A percentile compares a stretch with the other conserved stretches of the same genome.
Conservation (phyloP, 805 yeast species). For the Candida morakotiae region DNA sequence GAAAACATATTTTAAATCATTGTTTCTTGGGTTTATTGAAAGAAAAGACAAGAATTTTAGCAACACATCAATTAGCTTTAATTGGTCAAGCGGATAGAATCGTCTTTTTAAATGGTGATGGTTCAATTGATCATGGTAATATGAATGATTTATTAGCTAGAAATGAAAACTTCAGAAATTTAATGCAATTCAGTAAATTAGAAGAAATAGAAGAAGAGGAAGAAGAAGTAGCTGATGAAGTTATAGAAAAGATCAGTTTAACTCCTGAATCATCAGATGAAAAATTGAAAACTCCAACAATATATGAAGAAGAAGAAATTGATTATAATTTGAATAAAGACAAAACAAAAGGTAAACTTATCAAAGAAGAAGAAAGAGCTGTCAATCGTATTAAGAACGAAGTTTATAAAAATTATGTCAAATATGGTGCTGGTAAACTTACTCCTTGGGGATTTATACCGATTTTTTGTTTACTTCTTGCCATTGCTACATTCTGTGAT, state of each 20-base stretch:
- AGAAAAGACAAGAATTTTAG: slow-evolving; percentile 64
- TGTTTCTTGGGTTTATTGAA: slow-evolving; percentile 60
- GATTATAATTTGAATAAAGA: slow-evolving; percentile 10
- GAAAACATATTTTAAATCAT: slow-evolving; percentile 68
- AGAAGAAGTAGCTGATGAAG: slow-evolving; percentile 6
- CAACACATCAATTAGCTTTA: slow-evolving; percentile 79
- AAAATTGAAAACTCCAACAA: background rate
- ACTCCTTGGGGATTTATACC: slow-evolving; percentile 11
- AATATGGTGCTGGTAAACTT: slow-evolving; percentile 24
- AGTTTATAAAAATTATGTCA: slow-evolving; percentile 30
- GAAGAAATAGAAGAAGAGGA: slow-evolving; percentile 9
- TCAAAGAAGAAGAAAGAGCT: slow-evolving; percentile 51
- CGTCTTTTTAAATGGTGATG: slow-evolving; percentile 64
- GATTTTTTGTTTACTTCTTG: slow-evolving; percentile 7
- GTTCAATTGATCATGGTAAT: slow-evolving; percentile 58
- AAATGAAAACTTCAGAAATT: slow-evolving; percentile 30
- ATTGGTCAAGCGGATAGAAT: slow-evolving; percentile 67
- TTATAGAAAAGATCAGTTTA: slow-evolving; percentile 2
- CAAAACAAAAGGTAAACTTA: slow-evolving; percentile 14
- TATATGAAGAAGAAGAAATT: slow-evolving; percentile 13
- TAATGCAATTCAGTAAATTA: slow-evolving; percentile 34
- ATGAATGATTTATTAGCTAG: slow-evolving; percentile 45
- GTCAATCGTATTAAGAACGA: slow-evolving; percentile 40
- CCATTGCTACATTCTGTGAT: slow-evolving; percentile 44
- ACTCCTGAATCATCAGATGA: slow-evolving; percentile 2